Conservation (phyloP, 495 filamentous ascomycete species). For the Tuber microsphaerosporum region DNA sequence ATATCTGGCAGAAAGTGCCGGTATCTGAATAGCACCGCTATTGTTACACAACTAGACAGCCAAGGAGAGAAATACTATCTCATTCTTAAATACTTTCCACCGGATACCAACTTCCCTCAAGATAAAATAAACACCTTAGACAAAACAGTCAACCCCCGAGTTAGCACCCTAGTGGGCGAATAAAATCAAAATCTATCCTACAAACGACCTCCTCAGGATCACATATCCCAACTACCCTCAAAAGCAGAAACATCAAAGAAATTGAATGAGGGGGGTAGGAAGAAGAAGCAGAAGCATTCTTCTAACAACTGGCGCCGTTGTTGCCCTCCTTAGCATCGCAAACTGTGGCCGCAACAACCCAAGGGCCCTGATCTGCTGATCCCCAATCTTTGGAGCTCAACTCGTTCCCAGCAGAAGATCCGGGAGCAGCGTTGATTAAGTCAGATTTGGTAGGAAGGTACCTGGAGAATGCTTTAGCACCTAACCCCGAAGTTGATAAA, state of each 20-base stretch:
- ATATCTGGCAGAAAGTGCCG: too few species aligned
- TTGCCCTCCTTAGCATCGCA: constrained; percentile 28
- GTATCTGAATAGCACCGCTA: too few species aligned
- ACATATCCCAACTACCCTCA: not conserved
- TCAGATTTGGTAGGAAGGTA: constrained; percentile 23
- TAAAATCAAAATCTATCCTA: not conserved
- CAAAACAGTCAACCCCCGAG: not conserved
- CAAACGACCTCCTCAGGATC: not conserved
- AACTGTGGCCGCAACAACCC: constrained; percentile 23
- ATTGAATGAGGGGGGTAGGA: not conserved
- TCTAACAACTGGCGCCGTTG: constrained; percentile 20
- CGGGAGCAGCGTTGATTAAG: constrained; percentile 19
- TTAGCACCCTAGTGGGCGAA: not conserved
- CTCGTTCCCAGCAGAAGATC: constrained; percentile 9
- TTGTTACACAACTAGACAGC: too few species aligned
- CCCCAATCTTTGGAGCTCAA: constrained; percentile 32
- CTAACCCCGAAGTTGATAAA: not conserved
- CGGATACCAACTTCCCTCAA: not conserved
- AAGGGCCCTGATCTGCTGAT: constrained; percentile 26
- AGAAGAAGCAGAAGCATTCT: not conserved
- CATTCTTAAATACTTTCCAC: too few species aligned
- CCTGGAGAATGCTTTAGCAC: constrained; percentile 7
- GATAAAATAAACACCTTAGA: not conserved
- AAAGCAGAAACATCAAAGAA: not conserved
- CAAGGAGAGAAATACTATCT: too few species aligned